Evolutionary conservation across 306 rosid genomes (phyloP).

Genomic region (Boehmeria nivea): DNA sequence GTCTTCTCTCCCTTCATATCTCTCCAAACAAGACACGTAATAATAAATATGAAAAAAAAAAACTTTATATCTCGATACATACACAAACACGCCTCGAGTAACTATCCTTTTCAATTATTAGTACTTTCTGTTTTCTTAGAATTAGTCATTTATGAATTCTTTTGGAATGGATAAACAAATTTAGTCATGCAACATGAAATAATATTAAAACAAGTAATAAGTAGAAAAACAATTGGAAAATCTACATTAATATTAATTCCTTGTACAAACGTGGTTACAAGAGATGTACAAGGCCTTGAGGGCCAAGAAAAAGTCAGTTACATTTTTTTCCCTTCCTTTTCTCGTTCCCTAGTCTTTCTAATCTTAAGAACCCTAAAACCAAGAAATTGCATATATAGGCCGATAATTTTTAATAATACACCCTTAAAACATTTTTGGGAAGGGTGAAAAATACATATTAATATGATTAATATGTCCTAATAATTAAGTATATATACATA

Average conservation of each 20-base stretch:
- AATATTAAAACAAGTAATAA: too few species aligned
- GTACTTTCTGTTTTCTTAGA: too few species aligned
- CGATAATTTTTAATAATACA: conserved; percentile 6
- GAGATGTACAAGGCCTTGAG: conserved; percentile 26
- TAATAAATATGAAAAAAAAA: too few species aligned
- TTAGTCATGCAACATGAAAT: too few species aligned
- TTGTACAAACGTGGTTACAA: conserved; percentile 27
- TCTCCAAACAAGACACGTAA: too few species aligned
- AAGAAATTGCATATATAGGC: neutral
- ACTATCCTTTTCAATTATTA: too few species aligned
- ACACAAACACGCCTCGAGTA: too few species aligned
- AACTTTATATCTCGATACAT: too few species aligned
- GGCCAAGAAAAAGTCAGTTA: conserved; percentile 17
- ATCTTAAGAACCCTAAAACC: neutral
- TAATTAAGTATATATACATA: conserved; percentile 10
- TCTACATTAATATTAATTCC: conserved; percentile 13
- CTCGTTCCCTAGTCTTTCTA: neutral
- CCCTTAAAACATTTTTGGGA: conserved; percentile 29
- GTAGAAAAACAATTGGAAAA: conserved; percentile 11
- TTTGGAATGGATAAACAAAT: too few species aligned
- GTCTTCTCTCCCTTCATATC: too few species aligned
- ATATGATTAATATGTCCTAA: neutral
- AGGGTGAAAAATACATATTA: conserved; percentile 25
- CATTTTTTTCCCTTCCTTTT: conserved; percentile 16
- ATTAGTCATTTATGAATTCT: too few species aligned